These are phyloP conservation scores for Eimeria praecox DNA, from an alignment of 169 alveolate genomes.

Conservation along the genomic window DNA sequence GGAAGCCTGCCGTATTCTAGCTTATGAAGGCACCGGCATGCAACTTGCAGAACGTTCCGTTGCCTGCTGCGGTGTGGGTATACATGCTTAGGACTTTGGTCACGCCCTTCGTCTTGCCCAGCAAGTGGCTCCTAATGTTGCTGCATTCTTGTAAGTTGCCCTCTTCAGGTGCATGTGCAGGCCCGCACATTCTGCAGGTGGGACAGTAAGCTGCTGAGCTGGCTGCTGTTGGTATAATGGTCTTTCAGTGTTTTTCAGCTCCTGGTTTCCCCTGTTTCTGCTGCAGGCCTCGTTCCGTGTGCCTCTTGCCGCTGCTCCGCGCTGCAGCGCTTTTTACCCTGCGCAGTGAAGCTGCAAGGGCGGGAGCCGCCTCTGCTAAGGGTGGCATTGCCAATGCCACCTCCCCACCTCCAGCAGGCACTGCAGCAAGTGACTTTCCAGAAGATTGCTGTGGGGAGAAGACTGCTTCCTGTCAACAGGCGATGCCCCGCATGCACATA, in stretches of 20 bases:
- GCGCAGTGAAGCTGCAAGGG: neutral
- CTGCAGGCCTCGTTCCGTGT: conserved; percentile 61
- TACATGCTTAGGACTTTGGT: conserved; percentile 28
- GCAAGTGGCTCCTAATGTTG: conserved; percentile 65
- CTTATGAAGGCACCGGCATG: neutral
- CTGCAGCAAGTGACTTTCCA: conserved; percentile 2
- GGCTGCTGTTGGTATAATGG: neutral
- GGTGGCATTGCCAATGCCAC: neutral
- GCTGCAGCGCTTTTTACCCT: conserved; percentile 44
- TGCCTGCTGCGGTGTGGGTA: neutral
- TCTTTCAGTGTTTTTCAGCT: neutral
- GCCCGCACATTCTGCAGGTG: neutral
- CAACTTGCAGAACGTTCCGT: neutral
- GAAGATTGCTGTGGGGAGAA: neutral
- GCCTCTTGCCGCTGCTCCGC: conserved; percentile 52
- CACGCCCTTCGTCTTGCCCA: conserved; percentile 71
- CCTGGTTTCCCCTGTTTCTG: neutral
- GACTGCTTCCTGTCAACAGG: neutral
- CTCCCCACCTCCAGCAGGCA: neutral
- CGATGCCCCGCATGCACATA: conserved; percentile 7
- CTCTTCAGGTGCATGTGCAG: neutral
- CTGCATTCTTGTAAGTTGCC: conserved; percentile 50
- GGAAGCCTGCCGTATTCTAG: neutral
- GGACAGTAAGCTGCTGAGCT: neutral
- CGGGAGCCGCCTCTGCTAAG: neutral